Evolutionary conservation across 495 filamentous ascomycete species (phyloP).

Genomic region (Penicillium lagena): DNA sequence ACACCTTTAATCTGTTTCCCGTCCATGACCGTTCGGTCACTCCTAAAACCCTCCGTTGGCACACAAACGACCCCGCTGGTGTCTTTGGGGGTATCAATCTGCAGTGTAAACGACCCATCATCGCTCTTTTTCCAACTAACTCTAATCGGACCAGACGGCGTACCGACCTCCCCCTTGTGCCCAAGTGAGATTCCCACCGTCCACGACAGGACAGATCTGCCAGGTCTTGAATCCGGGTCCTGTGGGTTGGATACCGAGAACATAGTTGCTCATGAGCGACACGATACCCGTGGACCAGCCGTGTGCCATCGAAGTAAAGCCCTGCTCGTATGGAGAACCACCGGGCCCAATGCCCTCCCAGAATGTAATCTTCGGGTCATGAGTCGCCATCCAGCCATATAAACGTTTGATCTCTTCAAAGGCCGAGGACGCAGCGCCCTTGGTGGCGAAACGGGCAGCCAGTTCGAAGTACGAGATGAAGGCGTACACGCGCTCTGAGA

Average conservation of each 20-base stretch:
- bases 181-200: conserved; percentile 25
- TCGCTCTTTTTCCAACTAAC: conserved; percentile 26
- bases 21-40: neutral
- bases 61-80: conserved; percentile 5
- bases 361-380: conserved; percentile 36
- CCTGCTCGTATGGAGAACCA: conserved; percentile 30
- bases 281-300: conserved; percentile 37
- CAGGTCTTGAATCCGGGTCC: conserved; percentile 29
- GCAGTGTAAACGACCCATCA: neutral
- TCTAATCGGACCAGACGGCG: conserved; percentile 24
- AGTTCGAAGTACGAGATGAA: conserved; percentile 47
- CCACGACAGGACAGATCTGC: conserved; percentile 23
- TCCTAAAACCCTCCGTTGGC: neutral
- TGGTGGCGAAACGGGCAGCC: conserved; percentile 31
- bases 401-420: conserved; percentile 33
- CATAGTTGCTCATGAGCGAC: conserved; percentile 26
- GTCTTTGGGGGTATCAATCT: conserved; percentile 1
- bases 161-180: conserved; percentile 32
- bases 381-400: conserved; percentile 39
- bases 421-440: conserved; percentile 21
- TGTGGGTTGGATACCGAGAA: conserved; percentile 35
- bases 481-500: conserved; percentile 38
- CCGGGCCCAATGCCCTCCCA: conserved; percentile 36
- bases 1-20: neutral
- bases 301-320: conserved; percentile 31